Evolutionary conservation across 805 yeast genomes (phyloP), one percentile per base, ranked within the genome.

Genomic region (Candida rishiriensis): DNA sequence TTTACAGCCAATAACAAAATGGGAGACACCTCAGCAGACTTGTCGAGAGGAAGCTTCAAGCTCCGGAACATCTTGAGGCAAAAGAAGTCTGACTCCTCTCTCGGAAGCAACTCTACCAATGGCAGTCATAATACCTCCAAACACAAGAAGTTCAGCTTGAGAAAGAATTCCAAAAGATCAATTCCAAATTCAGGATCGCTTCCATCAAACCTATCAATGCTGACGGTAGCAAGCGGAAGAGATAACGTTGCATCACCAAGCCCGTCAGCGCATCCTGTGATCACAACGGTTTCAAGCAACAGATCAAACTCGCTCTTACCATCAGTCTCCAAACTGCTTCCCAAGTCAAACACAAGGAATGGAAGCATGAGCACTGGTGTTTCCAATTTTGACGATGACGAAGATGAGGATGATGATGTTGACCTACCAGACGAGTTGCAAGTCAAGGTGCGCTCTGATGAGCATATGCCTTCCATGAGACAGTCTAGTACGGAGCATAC

Each of bases 41-140:
- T 40, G 5, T 43, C 52, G 8, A 39, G 46, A 29, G 42, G 43
- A 17, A 21, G 51, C 26, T 50, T 43, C 18, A 40, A 45, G 15
- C 37, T 50, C 10, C 44, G 43, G 37, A 44, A 43, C 29, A 39
- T 52, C 7, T 41, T 48, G 18, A 52, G 44, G 31, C 34, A 40
- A 15, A 50, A 38, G 14, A 40, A 31, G 15, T 39, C 51, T 10
- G 44, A 39, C 10, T 48, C 53, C 2, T 42, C 50, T 5, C 38
- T 34, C 13, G 33, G 48, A 13, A 48, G 52, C 36, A 18, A 38
- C 28, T 42, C 17, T 28, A 39, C 48, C 16, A 36, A 37, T 11
- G 28, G 36, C 2, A 31, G 26, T 21, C 26, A 21, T 5, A 21
- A 21, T 7, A 21, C 14, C 34, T 6, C 29, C 31, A 3, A 36